Base-by-base conservation (phyloP, 495 filamentous ascomycete genomes). In the Amniculicola lignicola region DNA sequence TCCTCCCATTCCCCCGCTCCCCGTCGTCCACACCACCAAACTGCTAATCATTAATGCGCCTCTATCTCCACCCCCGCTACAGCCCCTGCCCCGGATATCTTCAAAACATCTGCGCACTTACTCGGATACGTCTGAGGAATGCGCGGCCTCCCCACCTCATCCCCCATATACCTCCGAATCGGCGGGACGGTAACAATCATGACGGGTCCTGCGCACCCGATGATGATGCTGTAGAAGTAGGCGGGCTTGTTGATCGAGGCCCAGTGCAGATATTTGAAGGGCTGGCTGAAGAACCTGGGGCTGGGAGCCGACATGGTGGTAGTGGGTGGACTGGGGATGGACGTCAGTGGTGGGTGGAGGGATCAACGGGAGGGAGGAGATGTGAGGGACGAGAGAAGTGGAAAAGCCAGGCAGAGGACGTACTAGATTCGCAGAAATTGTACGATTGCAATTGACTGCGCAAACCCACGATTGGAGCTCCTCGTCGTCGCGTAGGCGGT, bases 81-180 rank as follows among this genome's bases (percentile, higher is more conserved):
- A 15, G 19, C 23, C 35, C 23, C 11, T 24, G 15, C 47, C 19
- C 5, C 31, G 19, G 29, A 31, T 2, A 6, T 49, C 12, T 24
- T 10, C 12, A 33, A 42, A 44, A 35, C n/a, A n/a, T n/a, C n/a
- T n/a, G 42, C 29, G 16, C 14, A 52, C 46, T 75, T 81, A 98
- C 93, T 78, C 43, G 93, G 93, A 78, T 96, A 98, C 65, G 89
- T 92, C 71, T 88, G 63, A 11, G 93, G 93, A 56, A 97, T 82
- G 36, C 76, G 79, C 64, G 82, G 71, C 22, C 83, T 77, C n/a
- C n/a, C n/a, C 36, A 83, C 77, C 62, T 78, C 72, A 72, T 93
- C 88, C 36, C 90, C 90, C 24, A 96, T 71, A 14, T 65, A 70
- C 25, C 73, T 75, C 59, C 89, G 75, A 63, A 88, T 72, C 33